Base-by-base conservation (phyloP, 331 rosid species). In the Ulmus americana region DNA sequence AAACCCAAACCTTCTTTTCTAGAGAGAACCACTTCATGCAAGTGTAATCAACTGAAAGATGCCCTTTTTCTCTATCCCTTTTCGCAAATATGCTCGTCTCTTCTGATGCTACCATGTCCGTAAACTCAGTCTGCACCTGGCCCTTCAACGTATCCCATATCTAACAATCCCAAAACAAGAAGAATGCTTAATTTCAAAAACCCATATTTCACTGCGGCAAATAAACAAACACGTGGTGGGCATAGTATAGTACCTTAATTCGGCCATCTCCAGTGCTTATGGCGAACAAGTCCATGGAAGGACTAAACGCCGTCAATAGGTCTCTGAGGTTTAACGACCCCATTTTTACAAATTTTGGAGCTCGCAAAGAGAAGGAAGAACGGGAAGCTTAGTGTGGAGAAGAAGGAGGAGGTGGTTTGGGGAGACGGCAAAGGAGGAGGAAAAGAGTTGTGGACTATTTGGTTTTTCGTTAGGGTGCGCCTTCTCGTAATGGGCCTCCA, bases 11-110 rank as follows among this genome's bases (percentile, higher is more conserved):
- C 96, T 90, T 94, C 78, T 60, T 75, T 62, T 87, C 82, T 42
- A 83, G 65, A 57, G 85, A 87, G 43, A 85, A 67, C 97, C 97
- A 94, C 65, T 85, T 87, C 91, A 94, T 89, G 86, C 99, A 94
- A 0, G 95, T 94, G 66, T 87, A 94, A 74, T 94, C 98, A 55
- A 94, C 75, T 5, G 98, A 87, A 45, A 94, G 97, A 57, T 89
- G 97, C 15, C 97, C 98, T 55, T 80, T 87, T 12, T 66, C 68
- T 58, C 82, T 85, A 7, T 68, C 66, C 41, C 83, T 75, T 49
- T 74, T 75, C 13, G 81, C 63, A 55, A 65, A 75, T 20, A 67
- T 70, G 66, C 73, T 77, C 11, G 81, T 73, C 22, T 83, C 76
- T 61, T 80, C 86, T 7, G 82, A 72, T 61, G 90, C 76, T 5